Conservation (phyloP, 2,329 filamentous ascomycete species). For the Alternaria atra region DNA sequence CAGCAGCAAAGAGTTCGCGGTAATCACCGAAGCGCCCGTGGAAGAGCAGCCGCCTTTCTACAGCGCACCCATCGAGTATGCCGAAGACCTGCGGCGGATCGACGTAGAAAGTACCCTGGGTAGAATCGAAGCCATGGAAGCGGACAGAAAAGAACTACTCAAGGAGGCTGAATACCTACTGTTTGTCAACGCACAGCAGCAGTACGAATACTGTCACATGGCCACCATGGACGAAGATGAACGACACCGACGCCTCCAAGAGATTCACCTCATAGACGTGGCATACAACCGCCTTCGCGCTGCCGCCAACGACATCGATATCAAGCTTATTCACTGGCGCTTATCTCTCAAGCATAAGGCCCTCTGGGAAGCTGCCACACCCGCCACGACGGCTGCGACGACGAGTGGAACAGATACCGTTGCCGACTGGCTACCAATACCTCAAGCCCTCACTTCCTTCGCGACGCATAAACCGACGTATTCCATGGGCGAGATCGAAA, state of each 20-base stretch:
- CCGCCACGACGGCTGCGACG: background rate
- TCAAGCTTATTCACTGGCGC: constrained; percentile 25
- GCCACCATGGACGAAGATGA: constrained; percentile 23
- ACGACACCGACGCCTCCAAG: constrained; percentile 22
- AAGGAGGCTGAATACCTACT: constrained; percentile 35
- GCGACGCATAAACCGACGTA: constrained; percentile 25
- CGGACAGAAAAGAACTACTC: constrained; percentile 22
- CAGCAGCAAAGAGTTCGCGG: background rate
- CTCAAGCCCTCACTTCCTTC: constrained; percentile 5
- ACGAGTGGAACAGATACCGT: background rate
- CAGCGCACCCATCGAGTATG: constrained; percentile 30
- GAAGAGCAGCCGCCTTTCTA: constrained; percentile 29
- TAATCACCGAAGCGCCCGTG: background rate
- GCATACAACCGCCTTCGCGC: constrained; percentile 28
- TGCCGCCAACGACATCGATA: constrained; percentile 27
- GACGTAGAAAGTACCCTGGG: constrained; percentile 17
- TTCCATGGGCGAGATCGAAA: constrained; percentile 31
- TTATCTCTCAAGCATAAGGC: constrained; percentile 32
- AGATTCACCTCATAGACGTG: constrained; percentile 33
- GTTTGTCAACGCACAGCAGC: constrained; percentile 25
- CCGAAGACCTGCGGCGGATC: constrained; percentile 27
- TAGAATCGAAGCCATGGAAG: constrained; percentile 25
- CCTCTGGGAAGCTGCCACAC: constrained; percentile 15
- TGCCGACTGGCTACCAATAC: constrained; percentile 24
- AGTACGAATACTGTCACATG: constrained; percentile 34